phyloP scores from a whole-genome alignment of 345 rosid genomes.

The Hibiscus syriacus region DNA sequence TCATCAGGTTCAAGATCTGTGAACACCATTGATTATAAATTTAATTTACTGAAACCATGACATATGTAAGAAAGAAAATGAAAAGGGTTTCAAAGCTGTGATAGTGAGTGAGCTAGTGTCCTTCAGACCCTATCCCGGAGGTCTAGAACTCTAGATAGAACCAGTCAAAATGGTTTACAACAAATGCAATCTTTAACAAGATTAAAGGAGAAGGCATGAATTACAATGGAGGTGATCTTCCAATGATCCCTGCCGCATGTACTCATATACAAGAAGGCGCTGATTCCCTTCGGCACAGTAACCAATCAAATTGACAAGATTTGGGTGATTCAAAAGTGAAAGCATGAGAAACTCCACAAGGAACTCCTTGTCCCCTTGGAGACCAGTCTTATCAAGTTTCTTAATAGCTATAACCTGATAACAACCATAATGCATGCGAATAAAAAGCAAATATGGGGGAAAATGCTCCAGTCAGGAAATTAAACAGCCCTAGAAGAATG shows the following conservation, averaged over 20 bases:
- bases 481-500: not conserved
- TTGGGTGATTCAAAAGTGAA: slow-evolving; percentile 53
- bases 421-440: not conserved
- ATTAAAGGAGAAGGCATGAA: not conserved
- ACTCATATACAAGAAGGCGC: slow-evolving; percentile 67
- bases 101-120: not conserved
- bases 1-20: slow-evolving; percentile 29
- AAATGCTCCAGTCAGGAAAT: not conserved
- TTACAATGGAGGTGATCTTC: slow-evolving; percentile 64
- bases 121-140: not conserved
- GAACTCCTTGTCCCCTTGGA: slow-evolving; percentile 80
- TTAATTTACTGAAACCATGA: not conserved
- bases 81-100: not conserved
- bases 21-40: slow-evolving; percentile 4
- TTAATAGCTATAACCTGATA: slow-evolving; percentile 66
- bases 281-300: slow-evolving; percentile 76
- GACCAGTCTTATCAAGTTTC: slow-evolving; percentile 45
- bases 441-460: not conserved
- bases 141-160: not conserved
- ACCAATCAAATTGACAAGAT: slow-evolving; percentile 64
- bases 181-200: not conserved
- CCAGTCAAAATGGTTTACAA: not conserved
- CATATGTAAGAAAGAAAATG: not conserved
- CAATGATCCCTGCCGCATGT: slow-evolving; percentile 59
- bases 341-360: slow-evolving; percentile 87